Evolutionary conservation across 2,329 filamentous ascomycete genomes (phyloP).

Genomic region (Sarocladiaceae sp.): DNA sequence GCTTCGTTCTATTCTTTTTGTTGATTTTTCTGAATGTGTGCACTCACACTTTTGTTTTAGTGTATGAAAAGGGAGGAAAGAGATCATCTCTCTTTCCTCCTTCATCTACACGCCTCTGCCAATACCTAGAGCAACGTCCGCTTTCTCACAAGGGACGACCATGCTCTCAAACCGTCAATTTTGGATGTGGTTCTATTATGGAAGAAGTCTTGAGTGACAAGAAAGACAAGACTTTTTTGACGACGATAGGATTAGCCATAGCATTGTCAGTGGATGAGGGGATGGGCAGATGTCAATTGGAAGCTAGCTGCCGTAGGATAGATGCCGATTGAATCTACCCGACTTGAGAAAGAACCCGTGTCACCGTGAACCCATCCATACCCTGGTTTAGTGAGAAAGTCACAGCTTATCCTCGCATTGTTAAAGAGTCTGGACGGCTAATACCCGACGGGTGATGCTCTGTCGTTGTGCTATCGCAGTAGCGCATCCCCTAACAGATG

Average conservation of each 20-base stretch:
- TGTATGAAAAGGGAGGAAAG: neutral
- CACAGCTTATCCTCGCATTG: no score
- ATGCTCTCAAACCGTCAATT: constrained; percentile 1
- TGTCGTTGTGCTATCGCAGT: no score
- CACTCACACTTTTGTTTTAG: constrained; percentile 1
- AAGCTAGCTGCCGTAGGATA: constrained; percentile 27
- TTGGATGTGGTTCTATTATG: neutral
- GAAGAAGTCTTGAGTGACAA: neutral
- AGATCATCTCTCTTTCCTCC: neutral
- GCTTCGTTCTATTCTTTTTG: constrained; percentile 1
- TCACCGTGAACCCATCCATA: no score
- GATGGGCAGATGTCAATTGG: constrained; percentile 17
- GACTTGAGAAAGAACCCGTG: neutral
- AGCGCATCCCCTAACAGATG: no score
- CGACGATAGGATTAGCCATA: constrained; percentile 17
- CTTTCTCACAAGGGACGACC: neutral
- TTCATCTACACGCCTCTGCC: neutral
- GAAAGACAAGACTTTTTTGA: constrained; percentile 12
- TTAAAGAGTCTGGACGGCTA: neutral
- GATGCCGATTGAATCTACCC: constrained; percentile 51
- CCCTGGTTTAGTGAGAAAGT: no score
- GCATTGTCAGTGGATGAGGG: constrained; percentile 17
- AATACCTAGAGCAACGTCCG: neutral
- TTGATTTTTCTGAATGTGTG: constrained; percentile 6
- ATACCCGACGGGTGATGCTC: constrained; percentile 2